Percentiles rank a stretch among this genome's conserved stretches.
Conservation (phyloP, 345 rosid species). For the Turnera subulata region DNA sequence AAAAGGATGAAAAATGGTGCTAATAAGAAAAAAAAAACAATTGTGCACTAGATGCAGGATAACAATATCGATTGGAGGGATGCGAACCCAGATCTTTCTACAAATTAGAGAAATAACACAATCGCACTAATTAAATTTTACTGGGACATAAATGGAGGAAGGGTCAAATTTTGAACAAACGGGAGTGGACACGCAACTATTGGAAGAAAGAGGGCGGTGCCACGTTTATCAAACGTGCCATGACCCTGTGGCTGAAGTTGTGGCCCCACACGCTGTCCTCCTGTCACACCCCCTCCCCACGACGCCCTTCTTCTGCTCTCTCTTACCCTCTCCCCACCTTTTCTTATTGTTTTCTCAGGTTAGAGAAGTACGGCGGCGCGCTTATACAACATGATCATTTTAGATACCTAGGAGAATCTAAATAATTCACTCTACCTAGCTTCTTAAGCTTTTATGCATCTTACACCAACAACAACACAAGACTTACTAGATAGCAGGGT, state of each 20-base stretch:
- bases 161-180: background rate
- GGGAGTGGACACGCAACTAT: background rate
- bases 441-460: too few relatives aligned
- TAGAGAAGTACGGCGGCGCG: background rate
- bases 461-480: too few relatives aligned
- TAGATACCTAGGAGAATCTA: too few relatives aligned
- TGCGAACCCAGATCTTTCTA: too few relatives aligned
- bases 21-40: background rate
- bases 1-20: background rate
- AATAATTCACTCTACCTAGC: too few relatives aligned
- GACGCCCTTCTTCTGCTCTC: conserved; percentile 15
- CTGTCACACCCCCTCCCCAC: conserved; percentile 12
- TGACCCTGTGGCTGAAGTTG: background rate
- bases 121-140: too few relatives aligned
- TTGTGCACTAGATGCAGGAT: too few relatives aligned
- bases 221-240: conserved; percentile 23
- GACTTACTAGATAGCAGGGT: too few relatives aligned
- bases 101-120: too few relatives aligned
- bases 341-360: background rate
- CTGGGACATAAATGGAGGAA: too few relatives aligned
- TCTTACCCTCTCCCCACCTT: background rate
- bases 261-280: conserved; percentile 24
- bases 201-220: conserved; percentile 22
- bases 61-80: too few relatives aligned
- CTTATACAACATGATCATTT: too few relatives aligned